These are phyloP conservation scores for Jasminum sambac DNA, from an alignment of 257 asterid species.

Conservation along the genomic window DNA sequence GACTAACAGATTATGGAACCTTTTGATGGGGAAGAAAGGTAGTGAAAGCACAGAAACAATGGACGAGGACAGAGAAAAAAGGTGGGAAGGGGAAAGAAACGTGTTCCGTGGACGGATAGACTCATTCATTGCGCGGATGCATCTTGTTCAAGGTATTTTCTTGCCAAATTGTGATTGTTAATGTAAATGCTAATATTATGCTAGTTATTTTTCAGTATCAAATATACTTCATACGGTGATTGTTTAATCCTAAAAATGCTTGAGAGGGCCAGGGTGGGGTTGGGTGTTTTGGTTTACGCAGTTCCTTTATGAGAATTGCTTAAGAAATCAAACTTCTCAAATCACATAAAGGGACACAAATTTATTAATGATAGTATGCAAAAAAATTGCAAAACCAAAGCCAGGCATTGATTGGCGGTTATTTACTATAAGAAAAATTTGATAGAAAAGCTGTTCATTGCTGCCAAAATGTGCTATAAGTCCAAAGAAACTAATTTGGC, in stretches of 20 bases:
- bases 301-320: background rate
- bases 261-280: constrained; percentile 4
- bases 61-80: constrained; percentile 58
- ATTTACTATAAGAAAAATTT: background rate
- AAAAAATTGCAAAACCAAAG: background rate
- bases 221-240: background rate
- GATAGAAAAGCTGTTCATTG: background rate
- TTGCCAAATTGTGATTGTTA: constrained; percentile 14
- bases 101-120: constrained; percentile 78
- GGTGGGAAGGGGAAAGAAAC: constrained; percentile 89
- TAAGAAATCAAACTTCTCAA: background rate
- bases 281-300: constrained; percentile 10
- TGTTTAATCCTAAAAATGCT: constrained; percentile 16
- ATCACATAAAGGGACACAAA: background rate
- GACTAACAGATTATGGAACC: constrained; percentile 81
- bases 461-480: background rate
- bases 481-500: background rate
- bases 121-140: constrained; percentile 92
- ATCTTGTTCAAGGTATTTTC: constrained; percentile 86
- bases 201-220: background rate
- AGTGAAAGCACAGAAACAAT: constrained; percentile 51
- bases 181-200: constrained; percentile 10
- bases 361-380: background rate
- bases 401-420: background rate
- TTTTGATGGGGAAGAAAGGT: constrained; percentile 76